phyloP scores from a whole-genome alignment of 352 stramenopile genomes.

The Chrysophaeum taylorii region DNA sequence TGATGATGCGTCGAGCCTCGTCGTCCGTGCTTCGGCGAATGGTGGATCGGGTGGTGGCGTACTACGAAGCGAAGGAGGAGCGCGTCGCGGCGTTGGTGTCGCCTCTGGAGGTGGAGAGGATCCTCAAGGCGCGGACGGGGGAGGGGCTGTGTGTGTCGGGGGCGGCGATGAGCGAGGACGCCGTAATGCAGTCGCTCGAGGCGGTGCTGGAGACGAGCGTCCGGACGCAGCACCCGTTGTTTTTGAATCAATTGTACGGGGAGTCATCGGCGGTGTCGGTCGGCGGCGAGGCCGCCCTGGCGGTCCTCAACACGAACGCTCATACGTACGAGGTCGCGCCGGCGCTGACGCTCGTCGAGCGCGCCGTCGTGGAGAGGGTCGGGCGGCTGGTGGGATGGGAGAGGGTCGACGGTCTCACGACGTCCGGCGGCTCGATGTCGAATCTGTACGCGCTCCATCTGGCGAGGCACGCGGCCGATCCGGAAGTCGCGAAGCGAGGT shows the following conservation, averaged over 20 bases:
- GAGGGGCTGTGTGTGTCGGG: too few relatives aligned
- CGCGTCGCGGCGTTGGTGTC: too few relatives aligned
- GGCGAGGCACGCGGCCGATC: slow-evolving; percentile 28
- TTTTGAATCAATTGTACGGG: slow-evolving; percentile 45
- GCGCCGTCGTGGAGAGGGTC: slow-evolving; percentile 27
- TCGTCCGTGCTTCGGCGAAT: too few relatives aligned
- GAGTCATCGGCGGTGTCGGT: slow-evolving; percentile 33
- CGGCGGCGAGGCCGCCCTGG: slow-evolving; percentile 28
- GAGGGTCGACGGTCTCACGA: slow-evolving; percentile 34
- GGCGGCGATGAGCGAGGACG: too few relatives aligned
- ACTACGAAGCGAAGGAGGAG: too few relatives aligned
- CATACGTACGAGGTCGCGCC: slow-evolving; percentile 43
- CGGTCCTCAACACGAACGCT: slow-evolving; percentile 30
- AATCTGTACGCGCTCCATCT: slow-evolving; percentile 42
- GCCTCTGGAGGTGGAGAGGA: too few relatives aligned
- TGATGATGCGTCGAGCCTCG: too few relatives aligned
- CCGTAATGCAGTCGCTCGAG: slow-evolving; percentile 22
- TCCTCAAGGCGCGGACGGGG: too few relatives aligned
- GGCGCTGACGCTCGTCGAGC: slow-evolving; percentile 35
- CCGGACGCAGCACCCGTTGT: slow-evolving; percentile 36
- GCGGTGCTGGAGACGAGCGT: slow-evolving; percentile 32
- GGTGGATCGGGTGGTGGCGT: too few relatives aligned
- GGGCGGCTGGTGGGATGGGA: slow-evolving; percentile 15
- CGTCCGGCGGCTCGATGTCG: slow-evolving; percentile 34
- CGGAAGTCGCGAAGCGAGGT: neutral